These are phyloP conservation scores for Ilyonectria sp. DNA, from an alignment of 2,329 filamentous ascomycete genomes.

Conservation along the genomic window DNA sequence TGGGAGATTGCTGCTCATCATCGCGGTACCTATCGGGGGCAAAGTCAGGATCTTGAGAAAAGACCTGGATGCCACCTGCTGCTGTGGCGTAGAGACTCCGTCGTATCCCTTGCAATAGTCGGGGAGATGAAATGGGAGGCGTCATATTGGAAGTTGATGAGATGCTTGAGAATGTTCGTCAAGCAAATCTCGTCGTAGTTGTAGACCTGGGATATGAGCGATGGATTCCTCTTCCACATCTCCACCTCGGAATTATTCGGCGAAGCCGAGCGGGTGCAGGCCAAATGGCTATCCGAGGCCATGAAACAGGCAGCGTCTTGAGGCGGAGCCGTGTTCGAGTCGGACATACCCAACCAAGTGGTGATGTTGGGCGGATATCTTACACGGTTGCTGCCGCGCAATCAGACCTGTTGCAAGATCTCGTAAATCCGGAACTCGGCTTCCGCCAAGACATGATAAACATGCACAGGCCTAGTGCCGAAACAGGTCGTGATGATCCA, in stretches of 20 bases:
- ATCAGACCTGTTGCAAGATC: background rate
- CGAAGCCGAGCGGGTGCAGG: background rate
- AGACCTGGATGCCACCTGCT: conserved; percentile 5
- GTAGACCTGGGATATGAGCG: background rate
- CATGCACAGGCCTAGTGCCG: too few relatives aligned
- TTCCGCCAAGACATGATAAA: background rate
- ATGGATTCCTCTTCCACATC: background rate
- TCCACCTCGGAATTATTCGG: background rate
- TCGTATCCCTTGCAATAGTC: background rate
- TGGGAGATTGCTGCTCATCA: background rate
- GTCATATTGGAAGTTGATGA: background rate
- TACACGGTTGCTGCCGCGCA: too few relatives aligned
- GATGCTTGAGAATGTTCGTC: background rate
- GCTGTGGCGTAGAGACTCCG: conserved; percentile 4
- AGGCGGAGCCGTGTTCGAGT: background rate
- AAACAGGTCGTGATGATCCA: too few relatives aligned
- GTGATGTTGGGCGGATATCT: too few relatives aligned
- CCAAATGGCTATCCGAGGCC: background rate
- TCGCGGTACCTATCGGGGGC: conserved; percentile 8
- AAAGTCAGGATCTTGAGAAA: conserved; percentile 18
- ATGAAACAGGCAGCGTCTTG: background rate
- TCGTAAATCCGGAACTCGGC: background rate
- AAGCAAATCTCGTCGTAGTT: background rate
- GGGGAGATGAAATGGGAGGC: background rate
- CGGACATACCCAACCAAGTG: background rate